Conservation (phyloP, 2,329 filamentous ascomycete genomes). For the Claviceps pusilla region DNA sequence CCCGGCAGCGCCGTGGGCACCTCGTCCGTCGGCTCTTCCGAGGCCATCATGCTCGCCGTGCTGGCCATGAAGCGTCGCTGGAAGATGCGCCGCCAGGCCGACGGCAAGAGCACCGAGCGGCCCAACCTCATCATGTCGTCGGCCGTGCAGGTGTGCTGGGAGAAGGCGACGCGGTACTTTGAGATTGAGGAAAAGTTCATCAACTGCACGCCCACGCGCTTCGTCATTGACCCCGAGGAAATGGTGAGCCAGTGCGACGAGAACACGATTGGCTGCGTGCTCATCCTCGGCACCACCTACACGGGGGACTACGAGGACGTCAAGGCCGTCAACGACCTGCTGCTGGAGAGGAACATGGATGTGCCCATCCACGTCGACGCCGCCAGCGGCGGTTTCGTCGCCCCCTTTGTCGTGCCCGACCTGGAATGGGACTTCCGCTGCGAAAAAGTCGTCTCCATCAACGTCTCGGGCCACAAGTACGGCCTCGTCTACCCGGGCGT, state of each 20-base stretch:
- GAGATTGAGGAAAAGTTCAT: slow-evolving; percentile 82
- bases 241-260: slow-evolving; percentile 26
- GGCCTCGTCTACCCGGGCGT: slow-evolving; percentile 72
- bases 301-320: slow-evolving; percentile 93
- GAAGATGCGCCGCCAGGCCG: slow-evolving; percentile 53
- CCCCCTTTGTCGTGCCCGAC: slow-evolving; percentile 73
- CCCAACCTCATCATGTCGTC: slow-evolving; percentile 95
- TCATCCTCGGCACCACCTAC: slow-evolving; percentile 84
- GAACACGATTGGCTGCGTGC: slow-evolving; percentile 64
- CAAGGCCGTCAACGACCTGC: slow-evolving; percentile 77
- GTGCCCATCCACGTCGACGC: slow-evolving; percentile 88
- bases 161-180: slow-evolving; percentile 80
- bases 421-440: slow-evolving; percentile 87
- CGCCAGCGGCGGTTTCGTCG: slow-evolving; percentile 82
- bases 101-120: slow-evolving; percentile 62
- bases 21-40: slow-evolving; percentile 76
- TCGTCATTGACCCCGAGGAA: slow-evolving; percentile 48
- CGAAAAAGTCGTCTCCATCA: slow-evolving; percentile 81
- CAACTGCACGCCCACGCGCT: slow-evolving; percentile 46
- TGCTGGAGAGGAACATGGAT: slow-evolving; percentile 60
- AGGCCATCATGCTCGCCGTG: slow-evolving; percentile 55
- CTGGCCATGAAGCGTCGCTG: slow-evolving; percentile 23
- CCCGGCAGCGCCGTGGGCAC: slow-evolving; percentile 63
- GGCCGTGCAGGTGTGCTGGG: slow-evolving; percentile 94
- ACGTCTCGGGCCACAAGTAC: slow-evolving; percentile 77